phyloP scores from a whole-genome alignment of 305 asterid genomes.

The Fraxinus albicans region DNA sequence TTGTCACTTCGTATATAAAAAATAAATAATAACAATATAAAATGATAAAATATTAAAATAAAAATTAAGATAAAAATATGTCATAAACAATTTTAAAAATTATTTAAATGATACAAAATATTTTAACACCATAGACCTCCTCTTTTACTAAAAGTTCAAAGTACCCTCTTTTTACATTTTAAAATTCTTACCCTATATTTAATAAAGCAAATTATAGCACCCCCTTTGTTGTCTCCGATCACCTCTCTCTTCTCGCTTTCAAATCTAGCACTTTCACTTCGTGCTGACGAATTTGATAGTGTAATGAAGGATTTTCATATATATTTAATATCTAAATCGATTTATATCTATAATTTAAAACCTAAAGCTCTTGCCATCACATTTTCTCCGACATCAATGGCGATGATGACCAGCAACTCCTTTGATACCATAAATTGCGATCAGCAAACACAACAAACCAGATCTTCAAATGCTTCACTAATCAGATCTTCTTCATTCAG shows the following conservation, averaged over 20 bases:
- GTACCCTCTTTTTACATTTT: neutral
- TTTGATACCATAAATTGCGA: neutral
- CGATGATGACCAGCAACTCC: neutral
- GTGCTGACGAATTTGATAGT: neutral
- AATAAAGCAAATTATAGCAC: too few relatives aligned
- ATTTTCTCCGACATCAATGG: neutral
- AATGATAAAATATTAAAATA: too few relatives aligned
- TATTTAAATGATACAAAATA: too few relatives aligned
- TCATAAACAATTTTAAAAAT: neutral
- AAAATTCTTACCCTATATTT: too few relatives aligned
- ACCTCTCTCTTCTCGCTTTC: neutral
- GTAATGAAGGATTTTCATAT: neutral
- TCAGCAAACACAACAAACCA: neutral
- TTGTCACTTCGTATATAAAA: too few relatives aligned
- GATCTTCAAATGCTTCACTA: neutral
- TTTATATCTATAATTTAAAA: too few relatives aligned
- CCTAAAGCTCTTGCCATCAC: neutral
- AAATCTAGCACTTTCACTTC: neutral
- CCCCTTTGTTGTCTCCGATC: neutral
- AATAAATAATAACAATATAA: too few relatives aligned
- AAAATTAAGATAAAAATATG: neutral
- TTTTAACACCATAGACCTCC: neutral
- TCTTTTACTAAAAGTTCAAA: neutral
- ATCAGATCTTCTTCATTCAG: too few relatives aligned
- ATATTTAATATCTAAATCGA: neutral